A percentile compares a stretch with the other conserved stretches of the same genome.
Evolutionary conservation across 139 green algal genomes (phyloP).

Genomic region (Microglena sp.): DNA sequence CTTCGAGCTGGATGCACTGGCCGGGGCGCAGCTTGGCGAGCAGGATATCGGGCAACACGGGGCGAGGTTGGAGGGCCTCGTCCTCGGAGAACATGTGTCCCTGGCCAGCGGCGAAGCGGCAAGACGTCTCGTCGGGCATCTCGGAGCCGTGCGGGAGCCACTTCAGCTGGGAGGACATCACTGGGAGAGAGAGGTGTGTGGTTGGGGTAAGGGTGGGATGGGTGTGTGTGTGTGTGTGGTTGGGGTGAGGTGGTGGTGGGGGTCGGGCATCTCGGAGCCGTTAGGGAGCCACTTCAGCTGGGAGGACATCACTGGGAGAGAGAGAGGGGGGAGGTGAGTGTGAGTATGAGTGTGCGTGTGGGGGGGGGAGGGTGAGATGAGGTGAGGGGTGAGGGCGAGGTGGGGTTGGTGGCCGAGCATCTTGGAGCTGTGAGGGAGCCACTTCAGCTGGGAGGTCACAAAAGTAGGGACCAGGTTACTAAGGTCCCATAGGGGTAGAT

Average conservation of each 20-base stretch:
- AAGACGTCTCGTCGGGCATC: conserved; percentile 76
- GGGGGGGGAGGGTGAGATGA: neutral
- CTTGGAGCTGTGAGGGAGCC: conserved; percentile 77
- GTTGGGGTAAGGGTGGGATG: neutral
- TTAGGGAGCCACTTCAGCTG: conserved; percentile 72
- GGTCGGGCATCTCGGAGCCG: conserved; percentile 78
- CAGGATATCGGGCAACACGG: conserved; percentile 74
- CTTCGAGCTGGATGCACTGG: conserved; percentile 85
- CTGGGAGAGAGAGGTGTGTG: conserved; percentile 21
- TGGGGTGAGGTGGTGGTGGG: neutral
- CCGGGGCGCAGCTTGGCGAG: conserved; percentile 80
- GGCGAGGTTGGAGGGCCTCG: neutral
- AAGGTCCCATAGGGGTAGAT: too few species aligned
- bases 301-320: conserved; percentile 44
- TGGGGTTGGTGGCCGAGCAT: conserved; percentile 83
- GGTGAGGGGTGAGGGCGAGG: too few species aligned
- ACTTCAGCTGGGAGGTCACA: conserved; percentile 56
- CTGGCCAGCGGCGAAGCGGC: conserved; percentile 55
- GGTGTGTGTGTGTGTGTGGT: neutral
- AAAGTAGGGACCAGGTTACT: too few species aligned
- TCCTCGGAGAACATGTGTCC: conserved; percentile 17
- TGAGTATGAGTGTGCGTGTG: neutral
- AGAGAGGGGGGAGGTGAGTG: too few species aligned
- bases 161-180: conserved; percentile 48
- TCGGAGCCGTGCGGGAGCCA: conserved; percentile 83